phyloP scores from a whole-genome alignment of 78 protist genomes.

The Speleostelium caveatum region DNA sequence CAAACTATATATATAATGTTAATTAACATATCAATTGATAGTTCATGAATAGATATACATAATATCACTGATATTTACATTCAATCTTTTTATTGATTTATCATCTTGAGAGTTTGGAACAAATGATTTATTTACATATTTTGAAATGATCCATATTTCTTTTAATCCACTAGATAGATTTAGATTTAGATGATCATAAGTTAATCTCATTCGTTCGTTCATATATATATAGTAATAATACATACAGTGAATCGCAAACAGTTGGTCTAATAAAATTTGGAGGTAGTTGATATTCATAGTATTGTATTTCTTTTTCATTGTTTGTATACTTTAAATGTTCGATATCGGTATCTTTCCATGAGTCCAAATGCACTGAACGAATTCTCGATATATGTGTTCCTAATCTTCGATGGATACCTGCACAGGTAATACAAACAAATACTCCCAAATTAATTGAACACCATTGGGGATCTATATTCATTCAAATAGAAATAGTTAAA shows the following conservation, averaged over 20 bases:
- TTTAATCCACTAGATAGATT: conserved; percentile 37
- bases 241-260: conserved; percentile 64
- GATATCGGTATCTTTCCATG: conserved; percentile 61
- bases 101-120: conserved; percentile 19
- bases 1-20: background rate
- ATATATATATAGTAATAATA: background rate
- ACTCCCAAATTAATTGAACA: conserved; percentile 79
- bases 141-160: conserved; percentile 73
- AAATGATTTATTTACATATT: conserved; percentile 59
- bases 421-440: conserved; percentile 89
- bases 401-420: conserved; percentile 84
- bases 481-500: too few species aligned
- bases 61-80: conserved; percentile 19
- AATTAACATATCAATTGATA: too few species aligned
- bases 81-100: conserved; percentile 28
- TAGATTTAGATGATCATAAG: background rate
- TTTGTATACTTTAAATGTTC: conserved; percentile 24
- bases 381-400: conserved; percentile 89
- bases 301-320: conserved; percentile 23
- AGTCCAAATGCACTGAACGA: conserved; percentile 61
- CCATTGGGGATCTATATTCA: conserved; percentile 91
- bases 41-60: background rate
- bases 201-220: background rate
- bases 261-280: conserved; percentile 33
- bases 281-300: conserved; percentile 35